Percentiles rank a stretch among this genome's conserved stretches.
These are phyloP conservation scores for Trametes gibbosa DNA, from an alignment of 768 basidiomycete genomes.

Conservation along the genomic window DNA sequence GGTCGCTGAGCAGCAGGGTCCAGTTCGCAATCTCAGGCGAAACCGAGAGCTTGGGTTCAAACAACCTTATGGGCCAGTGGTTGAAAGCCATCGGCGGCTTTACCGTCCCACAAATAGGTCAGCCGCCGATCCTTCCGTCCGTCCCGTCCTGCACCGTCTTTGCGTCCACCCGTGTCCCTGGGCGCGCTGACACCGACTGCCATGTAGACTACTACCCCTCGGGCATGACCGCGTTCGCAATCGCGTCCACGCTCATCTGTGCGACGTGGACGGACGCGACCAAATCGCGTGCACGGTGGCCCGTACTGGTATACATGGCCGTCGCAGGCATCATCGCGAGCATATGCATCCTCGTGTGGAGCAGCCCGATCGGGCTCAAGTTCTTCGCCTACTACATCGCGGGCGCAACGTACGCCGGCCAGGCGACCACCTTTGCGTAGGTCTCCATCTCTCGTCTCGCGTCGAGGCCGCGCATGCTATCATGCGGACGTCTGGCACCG, in stretches of 20 bases:
- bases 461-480: too few species aligned
- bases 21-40: slow-evolving; percentile 68
- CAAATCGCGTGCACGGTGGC: slow-evolving; percentile 52
- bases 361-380: slow-evolving; percentile 56
- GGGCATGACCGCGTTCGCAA: slow-evolving; percentile 63
- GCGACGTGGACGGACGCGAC: slow-evolving; percentile 63
- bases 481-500: neutral
- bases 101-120: slow-evolving; percentile 61
- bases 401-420: slow-evolving; percentile 70
- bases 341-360: slow-evolving; percentile 61
- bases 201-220: slow-evolving; percentile 57
- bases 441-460: too few species aligned
- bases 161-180: neutral
- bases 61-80: slow-evolving; percentile 75
- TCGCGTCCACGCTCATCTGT: slow-evolving; percentile 59
- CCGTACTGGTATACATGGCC: slow-evolving; percentile 63
- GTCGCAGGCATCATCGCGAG: slow-evolving; percentile 51
- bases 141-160: neutral
- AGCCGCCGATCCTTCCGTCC: slow-evolving; percentile 3
- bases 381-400: slow-evolving; percentile 74
- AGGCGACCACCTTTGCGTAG: slow-evolving; percentile 73
- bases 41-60: slow-evolving; percentile 65
- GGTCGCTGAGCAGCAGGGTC: neutral
- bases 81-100: slow-evolving; percentile 59
- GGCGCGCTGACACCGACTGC: neutral